A percentile compares a stretch with the other conserved stretches of the same genome.
Evolutionary conservation across 768 basidiomycete genomes (phyloP).

Genomic region (Pleurotus sapidus): DNA sequence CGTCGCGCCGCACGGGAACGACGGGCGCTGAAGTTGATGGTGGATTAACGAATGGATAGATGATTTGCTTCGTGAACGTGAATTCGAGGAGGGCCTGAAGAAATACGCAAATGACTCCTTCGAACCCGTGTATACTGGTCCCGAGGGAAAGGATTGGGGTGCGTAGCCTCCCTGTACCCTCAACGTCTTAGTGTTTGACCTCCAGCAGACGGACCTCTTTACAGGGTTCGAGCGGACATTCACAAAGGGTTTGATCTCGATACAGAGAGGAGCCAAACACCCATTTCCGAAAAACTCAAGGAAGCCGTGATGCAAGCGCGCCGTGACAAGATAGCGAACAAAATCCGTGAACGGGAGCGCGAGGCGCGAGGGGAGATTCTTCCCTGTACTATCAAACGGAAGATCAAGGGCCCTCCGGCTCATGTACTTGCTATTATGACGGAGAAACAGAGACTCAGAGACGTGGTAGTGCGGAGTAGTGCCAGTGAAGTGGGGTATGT

Average conservation of each 20-base stretch:
- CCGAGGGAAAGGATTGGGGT: slow-evolving; percentile 35
- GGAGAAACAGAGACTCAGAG: slow-evolving; percentile 39
- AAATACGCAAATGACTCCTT: slow-evolving; percentile 12
- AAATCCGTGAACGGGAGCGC: slow-evolving; percentile 56
- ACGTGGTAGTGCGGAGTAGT: slow-evolving; percentile 45
- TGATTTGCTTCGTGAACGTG: slow-evolving; percentile 30
- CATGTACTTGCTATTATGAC: slow-evolving; percentile 55
- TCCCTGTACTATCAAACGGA: slow-evolving; percentile 40
- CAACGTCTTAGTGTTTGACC: neutral
- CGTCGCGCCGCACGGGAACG: slow-evolving; percentile 34
- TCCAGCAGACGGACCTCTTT: neutral
- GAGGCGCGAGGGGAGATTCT: slow-evolving; percentile 66
- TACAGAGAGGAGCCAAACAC: slow-evolving; percentile 33
- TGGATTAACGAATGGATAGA: slow-evolving; percentile 26
- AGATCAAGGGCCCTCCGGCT: slow-evolving; percentile 60
- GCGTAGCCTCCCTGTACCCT: slow-evolving; percentile 16
- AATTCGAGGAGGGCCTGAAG: slow-evolving; percentile 30
- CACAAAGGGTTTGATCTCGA: slow-evolving; percentile 27
- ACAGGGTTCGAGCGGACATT: neutral
- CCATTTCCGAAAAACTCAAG: slow-evolving; percentile 48
- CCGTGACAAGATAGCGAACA: slow-evolving; percentile 58
- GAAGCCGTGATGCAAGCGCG: slow-evolving; percentile 53
- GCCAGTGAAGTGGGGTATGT: slow-evolving; percentile 71
- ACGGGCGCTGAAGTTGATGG: slow-evolving; percentile 34
- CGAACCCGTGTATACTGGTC: slow-evolving; percentile 14